Evolutionary conservation across 2,329 filamentous ascomycete genomes (phyloP).

Genomic region (Reticulascus tulasneorum): DNA sequence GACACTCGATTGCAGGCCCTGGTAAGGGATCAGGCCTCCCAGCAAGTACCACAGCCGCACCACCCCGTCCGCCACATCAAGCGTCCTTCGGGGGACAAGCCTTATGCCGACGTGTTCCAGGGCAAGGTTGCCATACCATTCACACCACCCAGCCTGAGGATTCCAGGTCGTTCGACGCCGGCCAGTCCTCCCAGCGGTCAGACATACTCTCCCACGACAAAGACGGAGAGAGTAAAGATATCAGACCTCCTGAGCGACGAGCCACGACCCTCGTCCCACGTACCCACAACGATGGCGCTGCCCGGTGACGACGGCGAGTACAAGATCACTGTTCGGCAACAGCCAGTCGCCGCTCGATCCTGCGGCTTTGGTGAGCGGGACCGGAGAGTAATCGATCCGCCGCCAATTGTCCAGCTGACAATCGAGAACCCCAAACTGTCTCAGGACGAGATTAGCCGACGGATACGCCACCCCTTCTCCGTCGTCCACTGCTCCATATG

Average conservation of each 20-base stretch:
- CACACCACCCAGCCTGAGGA: slow-evolving; percentile 8
- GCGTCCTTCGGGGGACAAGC: slow-evolving; percentile 2
- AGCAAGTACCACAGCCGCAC: too few species aligned
- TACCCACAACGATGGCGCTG: neutral
- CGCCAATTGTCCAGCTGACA: slow-evolving; percentile 72
- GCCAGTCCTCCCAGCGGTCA: neutral
- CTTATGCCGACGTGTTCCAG: slow-evolving; percentile 10
- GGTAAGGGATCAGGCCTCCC: slow-evolving; percentile 7
- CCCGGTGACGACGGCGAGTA: slow-evolving; percentile 26
- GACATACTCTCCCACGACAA: slow-evolving; percentile 2
- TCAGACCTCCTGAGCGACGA: slow-evolving; percentile 14
- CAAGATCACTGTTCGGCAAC: slow-evolving; percentile 64
- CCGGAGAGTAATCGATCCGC: slow-evolving; percentile 76
- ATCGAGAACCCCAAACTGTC: slow-evolving; percentile 56
- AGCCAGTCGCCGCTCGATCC: slow-evolving; percentile 72
- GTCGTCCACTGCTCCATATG: slow-evolving; percentile 76
- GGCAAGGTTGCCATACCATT: slow-evolving; percentile 14
- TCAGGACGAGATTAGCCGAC: slow-evolving; percentile 47
- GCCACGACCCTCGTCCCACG: neutral
- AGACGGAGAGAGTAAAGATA: slow-evolving; percentile 17
- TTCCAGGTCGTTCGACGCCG: slow-evolving; percentile 4
- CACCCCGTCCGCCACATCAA: neutral
- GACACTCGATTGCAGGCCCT: slow-evolving; percentile 8
- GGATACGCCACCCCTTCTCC: slow-evolving; percentile 59
- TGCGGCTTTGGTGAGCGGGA: slow-evolving; percentile 83